A percentile compares a stretch with the other conserved stretches of the same genome.
Evolutionary conservation across 164 flowering plant species (phyloP).

Genomic region (Nelumbo lutea): DNA sequence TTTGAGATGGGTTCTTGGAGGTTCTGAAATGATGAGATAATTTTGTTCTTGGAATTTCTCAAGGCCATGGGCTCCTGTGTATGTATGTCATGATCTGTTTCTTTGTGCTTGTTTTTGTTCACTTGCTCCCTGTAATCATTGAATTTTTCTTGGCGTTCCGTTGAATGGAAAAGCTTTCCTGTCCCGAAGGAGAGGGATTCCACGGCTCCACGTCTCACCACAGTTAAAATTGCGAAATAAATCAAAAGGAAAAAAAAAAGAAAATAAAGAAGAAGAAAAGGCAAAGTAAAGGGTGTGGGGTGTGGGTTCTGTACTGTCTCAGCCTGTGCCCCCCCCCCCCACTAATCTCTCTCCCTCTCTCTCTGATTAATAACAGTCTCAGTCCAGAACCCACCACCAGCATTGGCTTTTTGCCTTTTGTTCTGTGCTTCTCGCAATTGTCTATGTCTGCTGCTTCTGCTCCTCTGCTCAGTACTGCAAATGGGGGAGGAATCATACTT

Average conservation of each 20-base stretch:
- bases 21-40: too few relatives aligned
- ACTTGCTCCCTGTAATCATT: background rate
- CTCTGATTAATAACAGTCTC: too few relatives aligned
- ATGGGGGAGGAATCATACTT: conserved; percentile 63
- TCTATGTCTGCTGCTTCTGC: too few relatives aligned
- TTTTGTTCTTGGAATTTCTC: too few relatives aligned
- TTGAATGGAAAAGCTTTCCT: conserved; percentile 19
- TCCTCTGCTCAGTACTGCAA: conserved; percentile 41
- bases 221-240: conserved; percentile 7
- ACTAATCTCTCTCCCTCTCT: conserved; percentile 13
- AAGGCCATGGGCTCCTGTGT: background rate
- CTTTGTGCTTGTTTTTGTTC: background rate
- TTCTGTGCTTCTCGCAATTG: too few relatives aligned
- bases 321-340: conserved; percentile 55
- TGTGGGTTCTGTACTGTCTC: conserved; percentile 48
- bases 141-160: background rate
- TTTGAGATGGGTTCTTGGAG: background rate
- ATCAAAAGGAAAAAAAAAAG: conserved; percentile 8
- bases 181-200: conserved; percentile 16
- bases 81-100: background rate
- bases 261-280: conserved; percentile 9
- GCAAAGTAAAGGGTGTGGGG: conserved; percentile 23
- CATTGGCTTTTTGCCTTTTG: too few relatives aligned
- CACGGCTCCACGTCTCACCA: too few relatives aligned
- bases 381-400: too few relatives aligned